A percentile compares a stretch with the other conserved stretches of the same genome.
These are phyloP conservation scores for Apophysomyces elegans DNA, from an alignment of 371 early-diverging fungal genomes.

Conservation along the genomic window DNA sequence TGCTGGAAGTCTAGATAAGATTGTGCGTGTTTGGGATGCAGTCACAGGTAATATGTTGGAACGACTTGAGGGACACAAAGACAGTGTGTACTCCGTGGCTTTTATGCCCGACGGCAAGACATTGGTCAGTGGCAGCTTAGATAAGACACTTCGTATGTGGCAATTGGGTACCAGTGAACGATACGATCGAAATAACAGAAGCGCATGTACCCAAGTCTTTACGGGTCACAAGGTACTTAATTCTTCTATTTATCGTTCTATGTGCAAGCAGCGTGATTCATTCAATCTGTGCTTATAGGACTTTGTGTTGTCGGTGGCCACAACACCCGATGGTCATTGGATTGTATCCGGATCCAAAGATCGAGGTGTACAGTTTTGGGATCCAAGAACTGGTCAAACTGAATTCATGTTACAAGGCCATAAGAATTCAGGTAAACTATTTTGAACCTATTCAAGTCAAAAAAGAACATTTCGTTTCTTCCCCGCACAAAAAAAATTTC, in stretches of 20 bases:
- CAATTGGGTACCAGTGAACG: conserved; percentile 55
- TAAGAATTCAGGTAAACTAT: conserved; percentile 84
- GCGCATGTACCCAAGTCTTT: conserved; percentile 23
- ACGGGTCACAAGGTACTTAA: conserved; percentile 23
- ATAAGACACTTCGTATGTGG: conserved; percentile 93
- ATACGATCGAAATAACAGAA: conserved; percentile 49
- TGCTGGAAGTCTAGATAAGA: conserved; percentile 87
- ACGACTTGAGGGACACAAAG: conserved; percentile 91
- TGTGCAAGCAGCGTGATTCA: no score
- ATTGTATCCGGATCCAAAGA: conserved; percentile 95
- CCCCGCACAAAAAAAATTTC: conserved; percentile 5
- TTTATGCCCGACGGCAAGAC: conserved; percentile 90
- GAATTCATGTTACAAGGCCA: conserved; percentile 96
- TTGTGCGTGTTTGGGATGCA: conserved; percentile 89
- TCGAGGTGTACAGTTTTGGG: conserved; percentile 96
- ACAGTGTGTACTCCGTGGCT: conserved; percentile 94
- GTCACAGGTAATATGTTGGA: conserved; percentile 76
- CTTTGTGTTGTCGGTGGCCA: conserved; percentile 96
- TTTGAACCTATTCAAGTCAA: neutral
- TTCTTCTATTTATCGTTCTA: conserved; percentile 9
- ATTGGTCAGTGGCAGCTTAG: conserved; percentile 91
- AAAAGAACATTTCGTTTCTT: neutral
- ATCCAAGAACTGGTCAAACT: conserved; percentile 75
- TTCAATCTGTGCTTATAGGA: conserved; percentile 53
- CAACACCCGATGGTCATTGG: conserved; percentile 91